Base-by-base conservation (phyloP, 345 rosid species). In the Triadica sebifera region DNA sequence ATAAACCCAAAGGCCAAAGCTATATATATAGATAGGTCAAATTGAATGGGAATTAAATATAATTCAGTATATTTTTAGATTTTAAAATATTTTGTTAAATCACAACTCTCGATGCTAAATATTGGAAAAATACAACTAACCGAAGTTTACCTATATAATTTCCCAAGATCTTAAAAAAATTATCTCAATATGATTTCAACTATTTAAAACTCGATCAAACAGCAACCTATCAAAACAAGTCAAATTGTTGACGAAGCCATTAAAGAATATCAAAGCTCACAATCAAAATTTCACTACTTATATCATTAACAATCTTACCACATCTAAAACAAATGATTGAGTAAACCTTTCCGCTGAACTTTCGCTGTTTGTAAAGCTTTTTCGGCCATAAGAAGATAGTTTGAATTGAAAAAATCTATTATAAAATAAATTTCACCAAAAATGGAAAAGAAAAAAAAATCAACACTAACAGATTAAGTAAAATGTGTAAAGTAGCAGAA, bases 341-440 rank as follows among this genome's bases (percentile, higher is more conserved):
- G 87, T 76, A 82, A 86, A 85, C 85, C 88, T 82, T 85, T 78
- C 84, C 69, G 80, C 86, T 75, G 85, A 78, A 83, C 85, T 85
- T 85, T 88, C 81, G 79, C 85, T 85, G 85, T 76, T 76, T 85
- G 78, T 74, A 82, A 75, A 72, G 88, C 90, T 71, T 82, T 90
- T 83, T 88, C 82, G 66, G 89, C 66, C 87, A 68, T 81, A 80
- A 82, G 85, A 87, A 78, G 85, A 81, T 78, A 81, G 80, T 87
- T 82, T 4, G 88, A 83, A 80, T 81, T 82, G 87, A 82, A 81
- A 85, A 85, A 83, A 87, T 84, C 89, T 88, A 90, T 73, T 83
- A 79, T 76, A 49, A 69, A 47, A 61, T 1, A 79, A 67, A 49
- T n/a, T 72, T 76, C 75, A 72, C 77, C 73, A 79, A 24, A 79